Percentiles rank a stretch among this genome's conserved stretches.
These are phyloP conservation scores for Fusarium lateritium DNA, from an alignment of 2,329 filamentous ascomycete species.

Conservation along the genomic window DNA sequence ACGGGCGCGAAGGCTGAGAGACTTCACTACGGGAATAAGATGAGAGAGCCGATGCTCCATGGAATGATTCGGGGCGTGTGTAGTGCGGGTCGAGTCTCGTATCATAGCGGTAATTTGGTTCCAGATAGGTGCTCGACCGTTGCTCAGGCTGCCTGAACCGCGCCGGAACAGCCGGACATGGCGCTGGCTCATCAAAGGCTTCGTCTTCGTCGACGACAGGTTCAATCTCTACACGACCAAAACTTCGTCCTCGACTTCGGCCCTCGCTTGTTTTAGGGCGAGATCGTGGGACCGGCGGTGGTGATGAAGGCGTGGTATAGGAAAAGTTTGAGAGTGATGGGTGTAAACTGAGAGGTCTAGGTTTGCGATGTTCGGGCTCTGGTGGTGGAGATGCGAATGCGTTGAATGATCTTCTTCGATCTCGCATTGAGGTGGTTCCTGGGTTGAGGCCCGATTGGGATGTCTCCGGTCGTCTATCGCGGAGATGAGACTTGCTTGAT, in stretches of 20 bases:
- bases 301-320: constrained; percentile 23
- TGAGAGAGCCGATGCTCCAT: constrained; percentile 25
- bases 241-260: constrained; percentile 13
- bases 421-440: constrained; percentile 5
- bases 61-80: constrained; percentile 30
- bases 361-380: constrained; percentile 28
- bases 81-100: not conserved
- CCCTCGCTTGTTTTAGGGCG: constrained; percentile 43
- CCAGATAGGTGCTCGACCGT: constrained; percentile 22
- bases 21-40: constrained; percentile 32
- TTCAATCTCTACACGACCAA: constrained; percentile 41
- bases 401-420: constrained; percentile 46
- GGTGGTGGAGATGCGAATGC: constrained; percentile 34
- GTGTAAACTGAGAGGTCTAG: constrained; percentile 43
- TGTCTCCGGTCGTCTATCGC: constrained; percentile 27
- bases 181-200: constrained; percentile 36
- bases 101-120: constrained; percentile 8
- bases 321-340: constrained; percentile 40
- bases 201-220: constrained; percentile 34
- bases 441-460: constrained; percentile 10
- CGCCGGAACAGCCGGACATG: constrained; percentile 37
- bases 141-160: constrained; percentile 30
- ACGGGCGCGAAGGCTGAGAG: constrained; percentile 40
- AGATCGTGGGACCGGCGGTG: constrained; percentile 33
- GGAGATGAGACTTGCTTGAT: constrained; percentile 12